These are phyloP conservation scores for Pistacia integerrima DNA, from an alignment of 345 rosid genomes.

Conservation along the genomic window DNA sequence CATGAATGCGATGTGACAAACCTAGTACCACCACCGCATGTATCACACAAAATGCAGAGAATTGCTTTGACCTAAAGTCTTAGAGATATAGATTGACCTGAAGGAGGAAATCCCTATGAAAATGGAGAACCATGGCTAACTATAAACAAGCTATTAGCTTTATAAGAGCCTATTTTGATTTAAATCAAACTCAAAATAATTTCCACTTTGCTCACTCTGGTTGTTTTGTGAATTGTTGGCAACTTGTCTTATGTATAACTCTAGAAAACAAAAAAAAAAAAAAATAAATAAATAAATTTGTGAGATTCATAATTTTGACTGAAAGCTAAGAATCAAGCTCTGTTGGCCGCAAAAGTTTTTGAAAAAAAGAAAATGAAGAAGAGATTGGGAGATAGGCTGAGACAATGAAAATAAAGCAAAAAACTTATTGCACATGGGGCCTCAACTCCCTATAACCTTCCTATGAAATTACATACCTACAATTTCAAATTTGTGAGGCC, in stretches of 20 bases:
- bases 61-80: not conserved
- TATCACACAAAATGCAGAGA: not conserved
- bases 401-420: not conserved
- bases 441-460: not conserved
- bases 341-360: not conserved
- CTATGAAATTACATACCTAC: not conserved
- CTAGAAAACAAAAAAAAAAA: not conserved
- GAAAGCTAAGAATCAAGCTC: constrained; percentile 6
- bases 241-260: not conserved
- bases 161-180: constrained; percentile 4
- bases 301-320: not conserved
- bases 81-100: not conserved
- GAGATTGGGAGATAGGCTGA: not conserved
- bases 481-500: not conserved
- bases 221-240: not conserved
- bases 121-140: not conserved
- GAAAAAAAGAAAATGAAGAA: constrained; percentile 1
- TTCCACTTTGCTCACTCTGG: not conserved
- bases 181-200: not conserved
- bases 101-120: not conserved
- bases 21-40: not conserved
- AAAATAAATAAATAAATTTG: not conserved
- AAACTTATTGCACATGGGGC: not conserved
- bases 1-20: not conserved
- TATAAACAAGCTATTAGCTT: constrained; percentile 4